Conservation (phyloP, 2,329 filamentous ascomycete species). For the Stemphylium vesicarium region DNA sequence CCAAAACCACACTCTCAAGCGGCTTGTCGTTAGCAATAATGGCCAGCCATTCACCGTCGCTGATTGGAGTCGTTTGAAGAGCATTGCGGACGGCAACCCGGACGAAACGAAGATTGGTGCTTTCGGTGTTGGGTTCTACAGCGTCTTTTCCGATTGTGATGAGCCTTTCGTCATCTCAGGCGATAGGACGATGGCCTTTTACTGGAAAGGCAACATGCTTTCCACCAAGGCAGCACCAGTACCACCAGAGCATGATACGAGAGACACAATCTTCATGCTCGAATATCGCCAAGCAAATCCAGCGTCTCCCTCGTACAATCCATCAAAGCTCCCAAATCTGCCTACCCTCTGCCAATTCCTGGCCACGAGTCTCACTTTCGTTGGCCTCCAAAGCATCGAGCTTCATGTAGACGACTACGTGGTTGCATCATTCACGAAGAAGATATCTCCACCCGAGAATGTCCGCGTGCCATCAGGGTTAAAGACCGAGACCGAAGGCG, state of each 20-base stretch:
- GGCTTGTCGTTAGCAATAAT: slow-evolving; percentile 91
- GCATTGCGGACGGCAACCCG: slow-evolving; percentile 98
- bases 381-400: slow-evolving; percentile 85
- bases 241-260: slow-evolving; percentile 68
- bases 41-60: slow-evolving; percentile 85
- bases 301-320: slow-evolving; percentile 46
- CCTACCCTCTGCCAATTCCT: slow-evolving; percentile 89
- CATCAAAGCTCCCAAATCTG: slow-evolving; percentile 81
- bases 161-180: slow-evolving; percentile 97
- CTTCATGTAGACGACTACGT: slow-evolving; percentile 89
- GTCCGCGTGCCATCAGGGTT: slow-evolving; percentile 79
- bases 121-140: slow-evolving; percentile 98
- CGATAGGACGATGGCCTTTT: slow-evolving; percentile 93
- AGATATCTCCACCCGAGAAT: slow-evolving; percentile 76
- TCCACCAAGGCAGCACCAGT: slow-evolving; percentile 87
- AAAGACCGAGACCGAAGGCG: slow-evolving; percentile 81
- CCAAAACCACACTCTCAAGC: slow-evolving; percentile 81
- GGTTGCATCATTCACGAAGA: slow-evolving; percentile 80
- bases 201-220: slow-evolving; percentile 98
- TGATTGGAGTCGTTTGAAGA: slow-evolving; percentile 91
- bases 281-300: slow-evolving; percentile 85
- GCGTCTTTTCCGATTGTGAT: slow-evolving; percentile 97
- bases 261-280: slow-evolving; percentile 88
- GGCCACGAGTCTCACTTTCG: slow-evolving; percentile 93
- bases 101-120: slow-evolving; percentile 99